Evolutionary conservation across 192 early-diverging fungal species (phyloP), one percentile per base, ranked within the genome.

Genomic region (Backusella macrospora): DNA sequence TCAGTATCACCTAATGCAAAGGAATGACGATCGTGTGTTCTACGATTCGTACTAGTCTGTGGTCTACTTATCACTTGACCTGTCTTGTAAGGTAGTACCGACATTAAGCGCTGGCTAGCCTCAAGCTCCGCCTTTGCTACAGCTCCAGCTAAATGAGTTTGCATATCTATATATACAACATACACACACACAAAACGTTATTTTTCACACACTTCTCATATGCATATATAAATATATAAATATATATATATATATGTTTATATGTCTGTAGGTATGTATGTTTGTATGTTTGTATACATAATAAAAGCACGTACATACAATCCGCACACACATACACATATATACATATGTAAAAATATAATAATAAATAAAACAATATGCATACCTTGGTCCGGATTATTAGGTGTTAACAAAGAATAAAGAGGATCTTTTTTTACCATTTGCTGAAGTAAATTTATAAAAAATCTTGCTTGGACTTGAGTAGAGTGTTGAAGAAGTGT

Each of bases 381-480:
- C 43, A 80, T 84, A 80, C 88, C 83, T 76, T 85, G 86, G 18
- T 85, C 86, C 62, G 80, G 81, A 47, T 83, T 76, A 18, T 83
- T 85, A 8, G 85, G 84, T 37, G 87, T 81, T 15, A 90, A 68
- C 23, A 89, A 81, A 39, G 87, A 86, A 29, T 80, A 84, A 18
- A 91, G 78, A 12, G 92, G 88, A 73, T 97, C 95, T 62, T 88
- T 91, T 81, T 92, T 89, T n/a, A 93, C 91, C 92, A 96, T 93
- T 80, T 97, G 94, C 83, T 96, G 95, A 73, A 99, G 77, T 6
- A 97, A 91, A 9, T 94, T 96, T 65, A 96, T 94, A 76, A 98
- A 96, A 79, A 99, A 99, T 21, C 96, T 89, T 71, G 94, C 90
- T 81, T 99, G 97, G 46, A 99, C 91, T 65, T 88, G 93, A 14